These are phyloP conservation scores for Ceratorhiza oryzae-sativae DNA, from an alignment of 1,284 basidiomycete species.

Conservation along the genomic window DNA sequence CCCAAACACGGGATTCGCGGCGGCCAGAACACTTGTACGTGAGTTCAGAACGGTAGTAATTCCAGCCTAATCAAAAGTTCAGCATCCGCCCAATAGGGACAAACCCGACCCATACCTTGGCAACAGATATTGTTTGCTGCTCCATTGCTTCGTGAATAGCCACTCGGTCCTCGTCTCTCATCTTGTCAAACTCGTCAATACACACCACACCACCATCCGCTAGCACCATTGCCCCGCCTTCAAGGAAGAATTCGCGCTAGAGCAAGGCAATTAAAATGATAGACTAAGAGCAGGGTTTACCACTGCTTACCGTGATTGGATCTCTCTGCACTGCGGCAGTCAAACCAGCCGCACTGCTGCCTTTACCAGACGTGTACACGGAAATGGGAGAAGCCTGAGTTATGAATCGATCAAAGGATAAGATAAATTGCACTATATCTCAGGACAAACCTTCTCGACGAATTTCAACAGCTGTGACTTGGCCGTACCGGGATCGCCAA, in stretches of 20 bases:
- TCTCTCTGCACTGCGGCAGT: conserved; percentile 98
- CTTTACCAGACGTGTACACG: conserved; percentile 98
- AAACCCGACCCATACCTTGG: conserved; percentile 60
- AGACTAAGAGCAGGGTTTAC: background rate
- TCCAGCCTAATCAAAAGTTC: conserved; percentile 63
- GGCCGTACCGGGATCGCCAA: conserved; percentile 98
- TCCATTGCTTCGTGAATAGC: conserved; percentile 99
- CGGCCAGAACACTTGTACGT: conserved; percentile 93
- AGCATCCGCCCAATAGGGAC: background rate
- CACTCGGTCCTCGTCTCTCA: conserved; percentile 98
- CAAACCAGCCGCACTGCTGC: conserved; percentile 96
- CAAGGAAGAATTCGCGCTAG: conserved; percentile 96
- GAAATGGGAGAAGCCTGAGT: conserved; percentile 90
- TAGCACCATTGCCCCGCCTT: conserved; percentile 99
- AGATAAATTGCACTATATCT: background rate
- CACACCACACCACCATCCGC: conserved; percentile 99
- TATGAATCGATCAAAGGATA: background rate
- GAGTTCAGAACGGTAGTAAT: conserved; percentile 99
- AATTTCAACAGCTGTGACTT: conserved; percentile 98
- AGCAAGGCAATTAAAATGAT: background rate
- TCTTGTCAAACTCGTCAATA: conserved; percentile 99
- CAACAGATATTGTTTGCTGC: conserved; percentile 99
- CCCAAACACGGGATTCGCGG: conserved; percentile 98
- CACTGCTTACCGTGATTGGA: conserved; percentile 82
- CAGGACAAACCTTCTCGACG: conserved; percentile 85